Conservation (phyloP, 805 yeast genomes). For the Hemisphaericaspora nanyangensis region DNA sequence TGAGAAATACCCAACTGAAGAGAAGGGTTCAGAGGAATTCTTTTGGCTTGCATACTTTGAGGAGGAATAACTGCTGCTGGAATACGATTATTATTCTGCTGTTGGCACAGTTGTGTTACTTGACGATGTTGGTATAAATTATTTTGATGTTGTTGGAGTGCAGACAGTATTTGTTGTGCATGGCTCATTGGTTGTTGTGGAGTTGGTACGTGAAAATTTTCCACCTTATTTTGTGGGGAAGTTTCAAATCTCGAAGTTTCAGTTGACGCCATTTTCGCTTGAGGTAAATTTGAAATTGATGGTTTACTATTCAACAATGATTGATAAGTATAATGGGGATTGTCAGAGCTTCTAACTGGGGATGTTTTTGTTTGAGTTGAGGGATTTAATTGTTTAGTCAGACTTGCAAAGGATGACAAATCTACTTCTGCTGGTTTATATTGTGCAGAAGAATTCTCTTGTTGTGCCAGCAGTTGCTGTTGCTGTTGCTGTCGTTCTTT, state of each 20-base stretch:
- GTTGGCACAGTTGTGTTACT: constrained; percentile 2
- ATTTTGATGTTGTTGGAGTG: background rate
- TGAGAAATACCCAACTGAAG: background rate
- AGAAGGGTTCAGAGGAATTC: constrained; percentile 9
- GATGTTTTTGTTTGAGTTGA: background rate
- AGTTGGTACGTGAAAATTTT: background rate
- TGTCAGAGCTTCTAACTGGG: background rate
- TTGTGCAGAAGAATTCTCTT: constrained; percentile 20
- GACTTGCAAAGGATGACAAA: constrained; percentile 39
- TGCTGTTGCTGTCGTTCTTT: background rate
- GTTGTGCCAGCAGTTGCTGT: background rate
- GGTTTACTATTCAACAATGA: constrained; percentile 3
- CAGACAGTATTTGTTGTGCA: constrained; percentile 1
- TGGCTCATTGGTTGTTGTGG: background rate
- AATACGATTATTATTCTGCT: constrained; percentile 6
- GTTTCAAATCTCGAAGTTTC: constrained; percentile 1
- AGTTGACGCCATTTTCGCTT: constrained; percentile 2
- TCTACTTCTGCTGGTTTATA: constrained; percentile 47
- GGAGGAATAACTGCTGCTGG: constrained; percentile 26
- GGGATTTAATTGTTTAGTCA: constrained; percentile 41
- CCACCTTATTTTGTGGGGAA: background rate
- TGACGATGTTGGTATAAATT: background rate
- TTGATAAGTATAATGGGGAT: background rate
- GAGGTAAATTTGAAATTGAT: constrained; percentile 10
- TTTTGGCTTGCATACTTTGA: constrained; percentile 4